Conservation (phyloP, 1,284 basidiomycete genomes). For the Ceratobasidium sp. region DNA sequence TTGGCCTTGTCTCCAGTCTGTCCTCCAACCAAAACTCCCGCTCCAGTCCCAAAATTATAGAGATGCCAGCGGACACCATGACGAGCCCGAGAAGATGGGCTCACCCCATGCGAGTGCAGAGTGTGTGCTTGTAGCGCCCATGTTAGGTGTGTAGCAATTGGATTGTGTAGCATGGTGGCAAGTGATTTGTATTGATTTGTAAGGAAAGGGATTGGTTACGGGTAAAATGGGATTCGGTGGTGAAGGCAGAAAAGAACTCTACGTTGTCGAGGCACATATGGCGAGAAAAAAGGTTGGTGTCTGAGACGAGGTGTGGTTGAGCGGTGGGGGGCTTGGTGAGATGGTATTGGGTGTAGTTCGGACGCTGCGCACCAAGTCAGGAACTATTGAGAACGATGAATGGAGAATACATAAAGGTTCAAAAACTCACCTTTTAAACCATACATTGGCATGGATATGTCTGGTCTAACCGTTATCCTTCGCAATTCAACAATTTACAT, state of each 20-base stretch:
- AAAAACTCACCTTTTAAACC: too few species aligned
- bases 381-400: neutral
- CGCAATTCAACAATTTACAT: too few species aligned
- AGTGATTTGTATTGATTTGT: neutral
- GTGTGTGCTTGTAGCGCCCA: slow-evolving; percentile 25
- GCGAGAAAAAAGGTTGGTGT: slow-evolving; percentile 36
- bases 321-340: neutral
- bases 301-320: slow-evolving; percentile 2
- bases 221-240: slow-evolving; percentile 17
- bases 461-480: too few species aligned
- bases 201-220: neutral
- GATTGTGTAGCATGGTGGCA: slow-evolving; percentile 25
- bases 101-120: slow-evolving; percentile 14
- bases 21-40: neutral
- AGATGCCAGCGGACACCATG: slow-evolving; percentile 37
- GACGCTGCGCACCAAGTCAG: neutral
- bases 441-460: too few species aligned
- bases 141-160: slow-evolving; percentile 29
- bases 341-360: neutral
- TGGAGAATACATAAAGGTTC: too few species aligned
- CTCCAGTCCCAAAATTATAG: slow-evolving; percentile 34
- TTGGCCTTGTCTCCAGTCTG: neutral
- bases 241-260: slow-evolving; percentile 13
- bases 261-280: slow-evolving; percentile 37
- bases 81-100: slow-evolving; percentile 29